phyloP scores from a whole-genome alignment of 352 stramenopile genomes.

The Plasmopara muralis region DNA sequence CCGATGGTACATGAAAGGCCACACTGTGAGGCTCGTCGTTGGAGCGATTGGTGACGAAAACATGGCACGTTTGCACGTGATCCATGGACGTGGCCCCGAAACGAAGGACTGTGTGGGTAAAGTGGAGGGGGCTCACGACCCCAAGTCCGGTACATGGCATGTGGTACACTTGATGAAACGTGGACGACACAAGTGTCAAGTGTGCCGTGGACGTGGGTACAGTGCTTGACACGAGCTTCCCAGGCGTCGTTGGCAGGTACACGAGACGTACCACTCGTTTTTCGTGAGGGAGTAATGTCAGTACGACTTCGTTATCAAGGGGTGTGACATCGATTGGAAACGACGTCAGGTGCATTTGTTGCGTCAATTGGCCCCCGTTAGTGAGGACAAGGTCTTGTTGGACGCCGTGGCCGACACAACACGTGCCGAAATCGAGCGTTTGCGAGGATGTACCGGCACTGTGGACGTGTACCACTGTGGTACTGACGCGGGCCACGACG shows the following conservation, averaged over 20 bases:
- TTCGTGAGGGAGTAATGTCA: constrained; percentile 30
- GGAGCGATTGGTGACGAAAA: constrained; percentile 30
- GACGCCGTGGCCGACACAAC: constrained; percentile 35
- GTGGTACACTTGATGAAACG: constrained; percentile 31
- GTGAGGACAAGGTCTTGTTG: constrained; percentile 24
- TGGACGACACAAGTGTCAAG: constrained; percentile 31
- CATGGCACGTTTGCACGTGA: constrained; percentile 28
- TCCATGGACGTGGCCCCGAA: constrained; percentile 34
- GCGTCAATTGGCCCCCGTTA: constrained; percentile 26
- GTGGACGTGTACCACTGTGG: constrained; percentile 3
- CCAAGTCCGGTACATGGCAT: constrained; percentile 28
- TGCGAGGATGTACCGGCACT: neutral
- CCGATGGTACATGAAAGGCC: constrained; percentile 21
- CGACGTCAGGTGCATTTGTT: constrained; percentile 26
- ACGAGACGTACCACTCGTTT: constrained; percentile 20
- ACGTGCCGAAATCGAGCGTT: constrained; percentile 30
- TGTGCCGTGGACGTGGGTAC: constrained; percentile 9
- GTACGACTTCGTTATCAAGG: constrained; percentile 25
- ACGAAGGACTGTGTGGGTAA: constrained; percentile 31
- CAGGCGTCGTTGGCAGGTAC: constrained; percentile 26
- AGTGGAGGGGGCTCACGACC: constrained; percentile 20
- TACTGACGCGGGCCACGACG: constrained; percentile 28
- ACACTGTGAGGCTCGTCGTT: constrained; percentile 7
- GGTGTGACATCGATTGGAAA: constrained; percentile 25
- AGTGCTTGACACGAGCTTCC: constrained; percentile 3